phyloP scores from a whole-genome alignment of 331 rosid species.

The Dryas integrifolia region DNA sequence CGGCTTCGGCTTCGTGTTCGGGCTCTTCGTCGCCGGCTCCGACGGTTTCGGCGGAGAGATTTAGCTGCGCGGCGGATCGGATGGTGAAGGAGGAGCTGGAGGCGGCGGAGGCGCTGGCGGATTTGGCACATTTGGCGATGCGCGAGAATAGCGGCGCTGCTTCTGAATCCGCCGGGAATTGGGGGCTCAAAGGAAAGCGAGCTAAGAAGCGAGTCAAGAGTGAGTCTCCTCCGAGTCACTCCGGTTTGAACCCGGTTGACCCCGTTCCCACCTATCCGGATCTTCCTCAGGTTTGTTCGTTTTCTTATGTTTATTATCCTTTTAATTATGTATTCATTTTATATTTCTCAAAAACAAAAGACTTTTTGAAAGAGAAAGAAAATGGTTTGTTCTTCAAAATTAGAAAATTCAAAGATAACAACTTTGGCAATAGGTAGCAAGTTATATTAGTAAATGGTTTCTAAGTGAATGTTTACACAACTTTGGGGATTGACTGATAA shows the following conservation, averaged over 20 bases:
- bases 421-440: background rate
- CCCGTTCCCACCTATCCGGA: slow-evolving; percentile 34
- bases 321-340: background rate
- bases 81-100: slow-evolving; percentile 71
- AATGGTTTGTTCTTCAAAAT: slow-evolving; percentile 7
- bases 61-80: slow-evolving; percentile 41
- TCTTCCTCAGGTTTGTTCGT: slow-evolving; percentile 44
- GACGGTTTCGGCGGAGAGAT: background rate
- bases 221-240: slow-evolving; percentile 42
- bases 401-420: background rate
- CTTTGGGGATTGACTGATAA: background rate
- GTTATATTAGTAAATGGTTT: no score
- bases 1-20: background rate
- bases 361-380: background rate
- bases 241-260: slow-evolving; percentile 21
- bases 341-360: background rate
- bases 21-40: slow-evolving; percentile 22
- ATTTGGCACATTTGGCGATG: slow-evolving; percentile 67
- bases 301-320: background rate
- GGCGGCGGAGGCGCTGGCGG: slow-evolving; percentile 93
- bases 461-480: background rate
- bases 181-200: slow-evolving; percentile 39
- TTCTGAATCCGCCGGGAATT: slow-evolving; percentile 28
- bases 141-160: slow-evolving; percentile 31
- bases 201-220: slow-evolving; percentile 39